Base-by-base conservation (phyloP, 2,329 filamentous ascomycete genomes). In the Colletotrichum cuscutae region DNA sequence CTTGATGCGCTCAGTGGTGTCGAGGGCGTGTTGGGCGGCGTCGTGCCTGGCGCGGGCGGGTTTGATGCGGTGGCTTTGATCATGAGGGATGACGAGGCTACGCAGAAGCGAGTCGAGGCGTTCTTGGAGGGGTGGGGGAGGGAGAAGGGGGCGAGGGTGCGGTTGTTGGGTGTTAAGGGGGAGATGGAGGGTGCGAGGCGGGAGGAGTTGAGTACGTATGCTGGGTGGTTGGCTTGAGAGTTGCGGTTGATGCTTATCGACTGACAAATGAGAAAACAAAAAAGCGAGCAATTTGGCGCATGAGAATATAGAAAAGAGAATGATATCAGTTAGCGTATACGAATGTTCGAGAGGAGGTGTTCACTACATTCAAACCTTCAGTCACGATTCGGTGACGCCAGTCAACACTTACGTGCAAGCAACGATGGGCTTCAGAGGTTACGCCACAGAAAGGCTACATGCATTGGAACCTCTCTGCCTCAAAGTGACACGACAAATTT, bases 41-140 rank as follows among this genome's bases (percentile, higher is more conserved):
- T 98, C 0, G 97, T 98, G 0, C 97, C 97, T 0, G 97, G 97
- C 0, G 97, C 97, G 0, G 97, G 97, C 11, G 97, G 97, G 0
- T 98, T 94, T 79, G 97, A 99, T 85, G 97, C 97, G 1, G 88
- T 98, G 68, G 93, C 93, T 1, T 81, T 99, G 73, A 82, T 99
- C 72, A 90, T 98, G 75, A 88, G 89, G 77, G 94, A 98, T 77
- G 91, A 93, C 65, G 87, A 86, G 46, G 88, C 87, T 61, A 94
- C 94, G 1, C 84, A 92, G 68, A 79, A 80, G 26, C 84, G 85
- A 13, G 82, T 98, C 26, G 86, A 89, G 74, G 82, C 84, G 56
- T 91, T 94, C 56, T 82, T 98, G 71, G 84, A 84, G 24, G 83
- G 84, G 30, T 98, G 95, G 92, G 91, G 86, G 72, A 77, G 81